These are phyloP conservation scores for Coniferiporia weirii DNA, from an alignment of 1,284 basidiomycete genomes.

Conservation along the genomic window DNA sequence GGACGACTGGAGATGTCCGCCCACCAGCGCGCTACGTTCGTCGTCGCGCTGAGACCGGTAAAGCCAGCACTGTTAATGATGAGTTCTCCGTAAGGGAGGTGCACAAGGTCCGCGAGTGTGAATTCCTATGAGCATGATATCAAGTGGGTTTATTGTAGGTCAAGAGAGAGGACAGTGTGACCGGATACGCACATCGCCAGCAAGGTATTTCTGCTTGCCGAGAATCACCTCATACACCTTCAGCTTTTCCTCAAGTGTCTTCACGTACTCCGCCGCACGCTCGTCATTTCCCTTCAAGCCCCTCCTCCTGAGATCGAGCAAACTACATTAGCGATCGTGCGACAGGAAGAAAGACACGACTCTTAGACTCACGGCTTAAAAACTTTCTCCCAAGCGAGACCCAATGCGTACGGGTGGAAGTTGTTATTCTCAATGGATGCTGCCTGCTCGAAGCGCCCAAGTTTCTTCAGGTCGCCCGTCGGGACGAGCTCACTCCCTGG, in stretches of 20 bases:
- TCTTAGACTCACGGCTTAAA: slow-evolving; percentile 33
- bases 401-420: slow-evolving; percentile 27
- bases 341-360: slow-evolving; percentile 25
- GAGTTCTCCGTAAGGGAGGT: slow-evolving; percentile 9
- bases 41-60: background rate
- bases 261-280: slow-evolving; percentile 23
- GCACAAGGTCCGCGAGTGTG: slow-evolving; percentile 16
- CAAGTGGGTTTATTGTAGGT: background rate
- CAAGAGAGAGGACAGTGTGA: background rate
- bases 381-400: slow-evolving; percentile 29
- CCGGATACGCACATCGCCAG: slow-evolving; percentile 39
- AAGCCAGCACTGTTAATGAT: background rate
- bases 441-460: slow-evolving; percentile 31
- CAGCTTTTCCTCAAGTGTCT: slow-evolving; percentile 32
- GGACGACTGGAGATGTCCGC: slow-evolving; percentile 12
- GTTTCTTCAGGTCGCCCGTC: slow-evolving; percentile 24
- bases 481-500: slow-evolving; percentile 6
- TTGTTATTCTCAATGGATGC: slow-evolving; percentile 29
- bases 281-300: slow-evolving; percentile 24
- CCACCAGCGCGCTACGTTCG: slow-evolving; percentile 21
- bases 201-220: slow-evolving; percentile 40
- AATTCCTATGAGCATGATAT: slow-evolving; percentile 4
- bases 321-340: slow-evolving; percentile 13
- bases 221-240: slow-evolving; percentile 43
- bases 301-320: background rate